Evolutionary conservation across 352 stramenopile species (phyloP), one percentile per base, ranked within the genome.

Genomic region (Phytopythium ostracodes): DNA sequence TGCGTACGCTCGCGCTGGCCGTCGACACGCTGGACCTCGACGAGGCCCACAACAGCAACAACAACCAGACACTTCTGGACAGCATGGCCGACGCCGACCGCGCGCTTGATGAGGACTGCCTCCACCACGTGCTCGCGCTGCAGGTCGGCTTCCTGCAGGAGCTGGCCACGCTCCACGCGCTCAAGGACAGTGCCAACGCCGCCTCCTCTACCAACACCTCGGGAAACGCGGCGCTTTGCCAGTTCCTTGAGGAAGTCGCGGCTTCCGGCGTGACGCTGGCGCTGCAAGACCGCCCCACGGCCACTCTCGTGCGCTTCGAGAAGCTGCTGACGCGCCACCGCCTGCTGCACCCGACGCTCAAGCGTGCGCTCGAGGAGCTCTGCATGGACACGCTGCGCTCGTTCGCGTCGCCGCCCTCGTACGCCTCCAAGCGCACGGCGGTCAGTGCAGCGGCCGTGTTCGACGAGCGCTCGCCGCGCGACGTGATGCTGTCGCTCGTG

Each of bases 401-500:
- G 8, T 83, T 89, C 52, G 81, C 73, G 35, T 51, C 56, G n/a
- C 40, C 38, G 56, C 24, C 24, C 12, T 10, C 12, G 2, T 31
- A 35, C 24, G 57, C 58, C 10, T 29, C 59, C 27, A 73, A 65
- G 50, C 74, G 66, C 35, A 25, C 70, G 36, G 15, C 52, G 24
- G 36, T 17, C 25, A 17, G 36, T 36, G 59, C 62, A 35, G 61
- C 66, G 47, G 63, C 57, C 20, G 61, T 90, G 22, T 92, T 88
- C 57, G 69, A 78, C 24, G 62, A 79, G 50, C 75, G 77, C 43
- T 72, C 84, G 20, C 58, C 79, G 15, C 68, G 73, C 18, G 81
- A 91, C 58, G 77, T 92, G 27, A 87, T 92, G 73, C 76, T 78
- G 44, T 89, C 83, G 56, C 74, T 92, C 7, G 66, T 91, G 18